Conservation (phyloP, 441 rosid species). For the Metrosideros polymorpha region DNA sequence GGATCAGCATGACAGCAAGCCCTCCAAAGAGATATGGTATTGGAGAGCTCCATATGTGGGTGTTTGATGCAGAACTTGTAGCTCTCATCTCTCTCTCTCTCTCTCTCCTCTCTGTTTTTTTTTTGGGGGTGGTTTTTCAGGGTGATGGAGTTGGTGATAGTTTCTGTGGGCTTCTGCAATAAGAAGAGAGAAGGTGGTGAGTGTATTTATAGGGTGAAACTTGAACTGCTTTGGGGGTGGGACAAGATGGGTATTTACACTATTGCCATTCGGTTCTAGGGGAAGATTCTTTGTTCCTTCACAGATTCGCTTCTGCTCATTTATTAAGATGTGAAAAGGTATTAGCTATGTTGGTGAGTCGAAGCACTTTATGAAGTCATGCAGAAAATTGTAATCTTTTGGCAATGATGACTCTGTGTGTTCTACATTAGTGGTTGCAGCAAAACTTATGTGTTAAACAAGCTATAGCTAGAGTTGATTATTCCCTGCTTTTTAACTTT, state of each 20-base stretch:
- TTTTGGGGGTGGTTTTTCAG: not conserved
- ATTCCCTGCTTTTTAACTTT: not conserved
- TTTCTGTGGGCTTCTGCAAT: not conserved
- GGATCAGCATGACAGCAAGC: not conserved
- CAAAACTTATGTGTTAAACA: not conserved
- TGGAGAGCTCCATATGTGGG: not conserved
- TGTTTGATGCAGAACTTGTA: not conserved
- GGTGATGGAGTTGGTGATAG: not conserved
- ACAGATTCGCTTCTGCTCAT: not conserved
- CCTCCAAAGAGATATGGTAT: slow-evolving; percentile 8
- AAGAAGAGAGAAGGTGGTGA: not conserved
- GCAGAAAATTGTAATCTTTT: not conserved
- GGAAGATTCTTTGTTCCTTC: not conserved
- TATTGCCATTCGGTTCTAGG: not conserved
- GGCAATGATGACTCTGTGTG: not conserved
- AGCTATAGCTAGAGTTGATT: not conserved
- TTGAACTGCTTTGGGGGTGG: not conserved
- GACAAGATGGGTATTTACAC: not conserved
- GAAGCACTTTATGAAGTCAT: not conserved
- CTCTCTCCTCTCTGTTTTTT: not conserved
- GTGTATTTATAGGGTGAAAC: not conserved
- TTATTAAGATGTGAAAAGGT: not conserved
- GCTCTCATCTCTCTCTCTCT: not conserved
- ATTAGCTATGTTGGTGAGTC: not conserved
- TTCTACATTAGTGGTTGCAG: not conserved